Evolutionary conservation across 2,329 filamentous ascomycete species (phyloP).

Genomic region (Epichloe uncinata): DNA sequence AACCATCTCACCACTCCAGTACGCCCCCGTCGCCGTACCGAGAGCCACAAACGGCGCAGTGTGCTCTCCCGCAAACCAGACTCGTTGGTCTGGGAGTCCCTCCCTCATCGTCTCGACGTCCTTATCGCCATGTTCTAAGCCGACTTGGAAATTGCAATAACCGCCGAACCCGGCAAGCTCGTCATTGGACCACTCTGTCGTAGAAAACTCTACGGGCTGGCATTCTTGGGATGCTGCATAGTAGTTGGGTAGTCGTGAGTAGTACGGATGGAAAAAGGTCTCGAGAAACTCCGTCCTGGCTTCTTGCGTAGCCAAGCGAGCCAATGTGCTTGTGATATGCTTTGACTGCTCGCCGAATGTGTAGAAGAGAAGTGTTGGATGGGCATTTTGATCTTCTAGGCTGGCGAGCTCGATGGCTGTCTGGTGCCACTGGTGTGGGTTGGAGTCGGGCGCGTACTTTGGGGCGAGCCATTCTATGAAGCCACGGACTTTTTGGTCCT

Average conservation of each 20-base stretch:
- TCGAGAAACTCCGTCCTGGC: slow-evolving; percentile 42
- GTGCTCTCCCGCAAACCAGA: slow-evolving; percentile 87
- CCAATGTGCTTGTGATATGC: slow-evolving; percentile 35
- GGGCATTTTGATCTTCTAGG: slow-evolving; percentile 42
- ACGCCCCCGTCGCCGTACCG: slow-evolving; percentile 81
- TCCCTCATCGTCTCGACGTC: slow-evolving; percentile 55
- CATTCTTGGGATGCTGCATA: slow-evolving; percentile 38
- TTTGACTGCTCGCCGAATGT: slow-evolving; percentile 50
- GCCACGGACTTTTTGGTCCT: slow-evolving; percentile 36
- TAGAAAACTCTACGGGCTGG: slow-evolving; percentile 46
- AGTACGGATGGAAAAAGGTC: slow-evolving; percentile 66
- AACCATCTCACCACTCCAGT: slow-evolving; percentile 77
- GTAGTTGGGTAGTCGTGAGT: slow-evolving; percentile 61
- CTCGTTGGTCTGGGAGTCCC: slow-evolving; percentile 49
- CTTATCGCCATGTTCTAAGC: slow-evolving; percentile 53
- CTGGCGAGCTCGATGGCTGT: slow-evolving; percentile 66
- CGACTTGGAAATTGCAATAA: slow-evolving; percentile 76
- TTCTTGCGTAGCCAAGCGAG: slow-evolving; percentile 26
- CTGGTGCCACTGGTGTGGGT: slow-evolving; percentile 56
- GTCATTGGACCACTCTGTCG: slow-evolving; percentile 69
- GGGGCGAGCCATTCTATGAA: slow-evolving; percentile 70
- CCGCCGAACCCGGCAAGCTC: slow-evolving; percentile 68
- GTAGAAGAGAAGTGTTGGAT: slow-evolving; percentile 81
- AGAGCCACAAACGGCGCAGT: slow-evolving; percentile 81
- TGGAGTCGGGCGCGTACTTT: slow-evolving; percentile 47